A percentile compares a stretch with the other conserved stretches of the same genome.
Conservation (phyloP, 352 stramenopile species). For the Globisporangium paddicum region DNA sequence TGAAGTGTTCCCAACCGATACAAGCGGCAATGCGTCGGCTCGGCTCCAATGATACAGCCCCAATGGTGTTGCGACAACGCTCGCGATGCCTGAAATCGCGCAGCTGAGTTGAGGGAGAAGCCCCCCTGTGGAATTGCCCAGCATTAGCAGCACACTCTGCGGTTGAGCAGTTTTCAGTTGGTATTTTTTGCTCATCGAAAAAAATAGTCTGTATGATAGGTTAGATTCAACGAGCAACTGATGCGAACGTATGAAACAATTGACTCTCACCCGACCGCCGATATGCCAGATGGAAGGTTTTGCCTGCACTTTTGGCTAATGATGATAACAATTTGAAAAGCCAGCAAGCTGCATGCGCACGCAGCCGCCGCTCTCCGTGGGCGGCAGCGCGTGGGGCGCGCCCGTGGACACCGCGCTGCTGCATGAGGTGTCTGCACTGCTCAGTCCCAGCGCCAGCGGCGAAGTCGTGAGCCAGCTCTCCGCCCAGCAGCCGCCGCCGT, state of each 20-base stretch:
- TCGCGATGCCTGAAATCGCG: no score
- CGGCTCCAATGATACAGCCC: no score
- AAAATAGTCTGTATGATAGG: no score
- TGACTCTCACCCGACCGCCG: background rate
- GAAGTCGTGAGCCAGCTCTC: background rate
- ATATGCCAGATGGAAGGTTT: background rate
- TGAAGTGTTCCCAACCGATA: no score
- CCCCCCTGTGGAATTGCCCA: no score
- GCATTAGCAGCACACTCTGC: no score
- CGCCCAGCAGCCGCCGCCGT: background rate
- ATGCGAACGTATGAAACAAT: background rate
- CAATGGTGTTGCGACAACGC: no score
- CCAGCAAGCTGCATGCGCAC: background rate
- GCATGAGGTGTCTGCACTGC: constrained; percentile 6
- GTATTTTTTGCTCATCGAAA: no score
- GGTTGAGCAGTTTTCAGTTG: no score
- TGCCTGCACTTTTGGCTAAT: background rate
- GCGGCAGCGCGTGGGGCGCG: background rate
- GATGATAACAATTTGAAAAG: background rate
- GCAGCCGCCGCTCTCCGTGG: background rate
- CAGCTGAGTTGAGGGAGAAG: no score
- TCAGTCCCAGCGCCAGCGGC: background rate
- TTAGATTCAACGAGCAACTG: no score
- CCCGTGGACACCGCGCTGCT: constrained; percentile 2
- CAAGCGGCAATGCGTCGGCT: no score